These are phyloP conservation scores for Zizania latifolia DNA, from an alignment of 176 grass and related monocot species.

Conservation along the genomic window DNA sequence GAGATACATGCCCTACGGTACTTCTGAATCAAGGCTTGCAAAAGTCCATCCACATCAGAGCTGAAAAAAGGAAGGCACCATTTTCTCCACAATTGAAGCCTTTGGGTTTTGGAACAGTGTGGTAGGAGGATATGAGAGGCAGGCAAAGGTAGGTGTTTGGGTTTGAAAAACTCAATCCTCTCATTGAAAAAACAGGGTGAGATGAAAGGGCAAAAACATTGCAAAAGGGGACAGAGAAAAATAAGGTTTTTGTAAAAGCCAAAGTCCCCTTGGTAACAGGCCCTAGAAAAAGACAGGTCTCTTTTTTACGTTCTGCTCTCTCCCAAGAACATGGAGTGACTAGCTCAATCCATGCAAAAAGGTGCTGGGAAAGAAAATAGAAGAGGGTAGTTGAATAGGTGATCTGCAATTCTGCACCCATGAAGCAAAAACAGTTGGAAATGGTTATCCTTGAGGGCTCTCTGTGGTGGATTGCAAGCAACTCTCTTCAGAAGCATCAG, in stretches of 20 bases:
- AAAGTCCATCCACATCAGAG: slow-evolving; percentile 28
- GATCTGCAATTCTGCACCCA: slow-evolving; percentile 20
- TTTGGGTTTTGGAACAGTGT: slow-evolving; percentile 36
- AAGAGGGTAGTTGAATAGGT: slow-evolving; percentile 8
- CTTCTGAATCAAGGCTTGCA: slow-evolving; percentile 49
- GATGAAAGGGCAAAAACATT: slow-evolving; percentile 43
- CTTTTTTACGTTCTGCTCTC: slow-evolving; percentile 22
- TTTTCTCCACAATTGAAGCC: slow-evolving; percentile 49
- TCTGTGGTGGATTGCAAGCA: slow-evolving; percentile 44
- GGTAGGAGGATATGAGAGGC: slow-evolving; percentile 28
- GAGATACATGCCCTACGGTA: slow-evolving; percentile 19
- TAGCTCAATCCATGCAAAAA: slow-evolving; percentile 47
- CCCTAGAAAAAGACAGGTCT: slow-evolving; percentile 44
- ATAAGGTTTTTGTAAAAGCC: slow-evolving; percentile 24
- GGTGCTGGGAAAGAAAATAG: slow-evolving; percentile 29
- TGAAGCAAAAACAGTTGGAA: slow-evolving; percentile 61
- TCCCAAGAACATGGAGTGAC: slow-evolving; percentile 46
- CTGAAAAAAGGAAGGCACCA: slow-evolving; percentile 47
- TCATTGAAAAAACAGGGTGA: slow-evolving; percentile 32
- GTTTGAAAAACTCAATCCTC: slow-evolving; percentile 39
- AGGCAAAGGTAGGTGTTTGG: slow-evolving; percentile 32
- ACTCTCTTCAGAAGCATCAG: slow-evolving; percentile 38
- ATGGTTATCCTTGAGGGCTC: slow-evolving; percentile 45
- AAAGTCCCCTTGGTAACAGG: slow-evolving; percentile 41
- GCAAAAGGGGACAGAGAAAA: slow-evolving; percentile 29